These are phyloP conservation scores for Tulasnella sp. DNA, from an alignment of 768 basidiomycete species.

Conservation along the genomic window DNA sequence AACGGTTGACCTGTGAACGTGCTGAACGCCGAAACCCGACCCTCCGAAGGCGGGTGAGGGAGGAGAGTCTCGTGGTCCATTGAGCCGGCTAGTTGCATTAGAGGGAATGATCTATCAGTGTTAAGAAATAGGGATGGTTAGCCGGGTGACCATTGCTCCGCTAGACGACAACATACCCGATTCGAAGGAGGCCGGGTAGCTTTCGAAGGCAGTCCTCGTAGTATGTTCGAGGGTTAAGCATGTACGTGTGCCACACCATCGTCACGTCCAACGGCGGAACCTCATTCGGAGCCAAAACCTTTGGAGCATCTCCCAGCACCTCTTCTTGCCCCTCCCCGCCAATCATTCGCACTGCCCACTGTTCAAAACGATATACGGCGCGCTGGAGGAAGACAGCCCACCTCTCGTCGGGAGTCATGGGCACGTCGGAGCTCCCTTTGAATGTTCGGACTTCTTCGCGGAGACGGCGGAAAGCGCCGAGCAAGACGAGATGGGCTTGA, in stretches of 20 bases:
- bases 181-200: background rate
- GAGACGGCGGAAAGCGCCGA: conserved; percentile 30
- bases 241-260: conserved; percentile 26
- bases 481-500: conserved; percentile 30
- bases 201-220: conserved; percentile 31
- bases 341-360: conserved; percentile 25
- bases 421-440: background rate
- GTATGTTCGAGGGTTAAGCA: conserved; percentile 32
- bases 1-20: conserved; percentile 27
- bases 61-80: conserved; percentile 29
- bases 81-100: conserved; percentile 17
- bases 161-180: background rate
- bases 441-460: conserved; percentile 14
- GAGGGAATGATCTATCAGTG: conserved; percentile 26
- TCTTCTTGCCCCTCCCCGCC: background rate
- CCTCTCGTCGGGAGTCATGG: conserved; percentile 22
- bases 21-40: background rate
- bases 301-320: background rate
- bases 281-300: background rate
- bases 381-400: conserved; percentile 32
- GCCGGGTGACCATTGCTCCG: background rate
- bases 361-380: conserved; percentile 31
- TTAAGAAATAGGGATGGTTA: background rate
- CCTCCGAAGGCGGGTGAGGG: conserved; percentile 21
- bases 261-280: conserved; percentile 33